Evolutionary conservation across 345 rosid genomes (phyloP).

Genomic region (Kandelia obovata): DNA sequence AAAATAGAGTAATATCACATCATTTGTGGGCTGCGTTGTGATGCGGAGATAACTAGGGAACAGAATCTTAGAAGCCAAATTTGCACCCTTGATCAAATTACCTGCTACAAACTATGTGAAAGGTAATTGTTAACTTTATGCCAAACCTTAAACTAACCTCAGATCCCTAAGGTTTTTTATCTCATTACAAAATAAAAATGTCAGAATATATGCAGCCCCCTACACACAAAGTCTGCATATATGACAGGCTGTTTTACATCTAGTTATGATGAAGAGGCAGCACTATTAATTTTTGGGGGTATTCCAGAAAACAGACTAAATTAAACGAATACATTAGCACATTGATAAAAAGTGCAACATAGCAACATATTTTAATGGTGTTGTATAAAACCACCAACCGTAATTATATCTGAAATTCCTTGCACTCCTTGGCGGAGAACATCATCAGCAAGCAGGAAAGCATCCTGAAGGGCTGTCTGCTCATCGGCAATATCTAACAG

Average conservation of each 20-base stretch:
- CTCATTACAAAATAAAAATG: too few relatives aligned
- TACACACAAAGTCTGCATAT: too few relatives aligned
- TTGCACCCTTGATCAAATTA: neutral
- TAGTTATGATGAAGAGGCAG: neutral
- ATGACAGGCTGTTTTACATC: neutral
- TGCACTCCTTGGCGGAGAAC: conserved; percentile 99
- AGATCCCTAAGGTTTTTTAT: too few relatives aligned
- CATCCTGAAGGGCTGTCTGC: conserved; percentile 96
- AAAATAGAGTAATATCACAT: conserved; percentile 7
- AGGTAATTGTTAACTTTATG: neutral
- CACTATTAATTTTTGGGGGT: too few relatives aligned
- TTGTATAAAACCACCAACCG: conserved; percentile 44
- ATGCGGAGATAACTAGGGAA: neutral
- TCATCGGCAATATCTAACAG: conserved; percentile 95
- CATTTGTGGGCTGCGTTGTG: neutral
- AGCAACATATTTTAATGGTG: neutral
- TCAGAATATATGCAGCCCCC: too few relatives aligned
- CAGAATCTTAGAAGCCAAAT: neutral
- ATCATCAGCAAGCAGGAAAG: conserved; percentile 97
- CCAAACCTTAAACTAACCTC: neutral
- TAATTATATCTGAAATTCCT: conserved; percentile 96
- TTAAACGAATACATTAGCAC: neutral
- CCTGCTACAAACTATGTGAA: neutral
- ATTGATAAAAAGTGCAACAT: neutral
- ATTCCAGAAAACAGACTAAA: neutral